A percentile compares a stretch with the other conserved stretches of the same genome.
phyloP scores from a whole-genome alignment of 805 yeast species.

The Saccharomyces kudriavzevii region DNA sequence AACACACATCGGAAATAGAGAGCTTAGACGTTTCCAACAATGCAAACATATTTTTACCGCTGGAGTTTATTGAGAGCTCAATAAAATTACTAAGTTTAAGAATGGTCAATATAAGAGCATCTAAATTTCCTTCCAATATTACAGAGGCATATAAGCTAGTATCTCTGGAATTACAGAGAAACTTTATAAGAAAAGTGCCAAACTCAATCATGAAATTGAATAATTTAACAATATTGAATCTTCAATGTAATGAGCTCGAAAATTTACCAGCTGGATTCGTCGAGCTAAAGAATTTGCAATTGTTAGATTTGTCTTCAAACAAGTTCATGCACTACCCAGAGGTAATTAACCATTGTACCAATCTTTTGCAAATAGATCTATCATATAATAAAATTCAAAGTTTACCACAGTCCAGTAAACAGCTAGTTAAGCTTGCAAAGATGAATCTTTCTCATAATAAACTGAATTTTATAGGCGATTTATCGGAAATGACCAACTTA shows the following conservation, averaged over 20 bases:
- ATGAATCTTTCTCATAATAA: constrained; percentile 70
- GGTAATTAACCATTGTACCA: constrained; percentile 50
- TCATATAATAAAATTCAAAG: constrained; percentile 66
- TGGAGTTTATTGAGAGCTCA: constrained; percentile 78
- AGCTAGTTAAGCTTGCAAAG: constrained; percentile 52
- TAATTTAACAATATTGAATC: constrained; percentile 49
- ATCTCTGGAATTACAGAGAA: constrained; percentile 67
- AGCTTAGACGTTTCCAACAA: constrained; percentile 76
- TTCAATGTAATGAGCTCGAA: constrained; percentile 69
- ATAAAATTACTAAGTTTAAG: constrained; percentile 58
- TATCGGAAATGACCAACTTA: constrained; percentile 47
- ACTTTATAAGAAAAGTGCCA: constrained; percentile 61
- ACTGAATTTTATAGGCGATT: constrained; percentile 35
- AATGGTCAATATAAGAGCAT: constrained; percentile 65
- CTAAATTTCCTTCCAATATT: constrained; percentile 65
- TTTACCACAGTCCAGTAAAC: constrained; percentile 55
- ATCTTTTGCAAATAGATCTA: constrained; percentile 61
- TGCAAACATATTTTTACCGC: constrained; percentile 75
- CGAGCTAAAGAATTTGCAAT: constrained; percentile 43
- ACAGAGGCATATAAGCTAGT: constrained; percentile 60
- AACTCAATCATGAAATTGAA: constrained; percentile 44
- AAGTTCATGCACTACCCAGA: constrained; percentile 55
- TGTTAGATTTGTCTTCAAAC: constrained; percentile 76
- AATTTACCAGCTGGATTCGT: constrained; percentile 55
- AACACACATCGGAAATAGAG: constrained; percentile 72